Evolutionary conservation across 139 green algal genomes (phyloP), one percentile per base, ranked within the genome.

Genomic region (Pycnococcus provasolii): DNA sequence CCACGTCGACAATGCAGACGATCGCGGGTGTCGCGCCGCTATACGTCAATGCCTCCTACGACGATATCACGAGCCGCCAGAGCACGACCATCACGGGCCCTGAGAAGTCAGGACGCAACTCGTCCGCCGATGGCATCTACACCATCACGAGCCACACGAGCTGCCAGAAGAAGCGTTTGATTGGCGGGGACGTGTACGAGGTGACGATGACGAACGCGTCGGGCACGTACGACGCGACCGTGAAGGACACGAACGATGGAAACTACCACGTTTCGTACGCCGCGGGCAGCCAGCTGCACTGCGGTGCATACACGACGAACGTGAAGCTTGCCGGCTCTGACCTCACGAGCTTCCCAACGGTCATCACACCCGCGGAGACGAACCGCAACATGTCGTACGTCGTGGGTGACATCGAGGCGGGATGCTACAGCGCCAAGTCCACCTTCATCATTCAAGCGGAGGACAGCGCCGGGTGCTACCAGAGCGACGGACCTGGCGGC

Each of bases 131-230:
- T 45, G 53, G 42, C 43, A 7, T 44, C 40, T 72, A 54, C 53
- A 63, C 53, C 66, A 63, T 63, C 43, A 53, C 45, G 15, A 37
- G 53, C 3, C 66, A 53, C 26, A 66, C 66, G 42, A 5, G n/a
- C 11, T 72, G 66, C 66, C 40, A 45, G 53, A 72, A 72, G 66
- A 72, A 66, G 66, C 42, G 53, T 7, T 41, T 72, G 66, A 3
- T 48, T 13, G 66, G 66, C 37, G 66, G 66, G 11, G 58, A 66
- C 43, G 66, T 43, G 13, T 39, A 58, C 3, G 13, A 39, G 8
- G 66, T 63, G 13, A 43, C 40, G 3, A 46, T 72, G 51, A 60
- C 66, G 43, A 70, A 70, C 13, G 47, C 13, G n/a, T 45, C 57
- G 26, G n/a, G n/a, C 57, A 42, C 26, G 9, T 63, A 39, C 15